Conservation (phyloP, 208 protist genomes). For the Trypanosoma platydactyli region DNA sequence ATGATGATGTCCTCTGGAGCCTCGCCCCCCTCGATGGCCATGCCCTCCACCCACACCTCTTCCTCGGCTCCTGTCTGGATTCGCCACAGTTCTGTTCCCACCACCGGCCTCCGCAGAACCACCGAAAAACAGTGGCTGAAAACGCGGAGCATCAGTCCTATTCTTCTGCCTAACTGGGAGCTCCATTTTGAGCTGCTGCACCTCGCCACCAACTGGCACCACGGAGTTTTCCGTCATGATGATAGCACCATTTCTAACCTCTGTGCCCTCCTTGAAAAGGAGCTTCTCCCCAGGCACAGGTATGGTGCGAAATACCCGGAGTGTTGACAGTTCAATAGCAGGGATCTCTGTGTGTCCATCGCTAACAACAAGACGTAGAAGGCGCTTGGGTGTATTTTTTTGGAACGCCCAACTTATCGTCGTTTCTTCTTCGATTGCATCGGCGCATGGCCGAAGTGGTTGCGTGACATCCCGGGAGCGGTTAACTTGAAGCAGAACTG, state of each 20-base stretch:
- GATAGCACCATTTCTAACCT: constrained; percentile 74
- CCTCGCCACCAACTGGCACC: constrained; percentile 62
- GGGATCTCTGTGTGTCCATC: constrained; percentile 73
- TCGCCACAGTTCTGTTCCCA: neutral
- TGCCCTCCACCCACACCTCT: constrained; percentile 16
- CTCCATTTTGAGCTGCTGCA: constrained; percentile 70
- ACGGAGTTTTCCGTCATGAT: constrained; percentile 68
- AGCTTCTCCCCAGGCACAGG: constrained; percentile 79
- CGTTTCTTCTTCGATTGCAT: constrained; percentile 54
- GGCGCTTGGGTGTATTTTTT: constrained; percentile 44
- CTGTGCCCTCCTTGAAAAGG: constrained; percentile 52
- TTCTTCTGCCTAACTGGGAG: constrained; percentile 52
- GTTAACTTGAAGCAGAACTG: constrained; percentile 76
- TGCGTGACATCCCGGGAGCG: constrained; percentile 78
- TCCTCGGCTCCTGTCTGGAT: neutral
- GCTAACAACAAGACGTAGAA: constrained; percentile 70
- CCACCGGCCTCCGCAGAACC: neutral
- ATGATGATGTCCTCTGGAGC: constrained; percentile 5
- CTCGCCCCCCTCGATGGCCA: constrained; percentile 15
- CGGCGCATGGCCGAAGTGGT: constrained; percentile 70
- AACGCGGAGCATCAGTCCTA: constrained; percentile 56
- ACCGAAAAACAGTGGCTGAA: constrained; percentile 61
- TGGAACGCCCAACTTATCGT: constrained; percentile 46
- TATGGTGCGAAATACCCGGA: constrained; percentile 55
- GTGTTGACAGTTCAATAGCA: constrained; percentile 71